These are phyloP conservation scores for Kernera saxatilis DNA, from an alignment of 345 rosid species.

Conservation along the genomic window DNA sequence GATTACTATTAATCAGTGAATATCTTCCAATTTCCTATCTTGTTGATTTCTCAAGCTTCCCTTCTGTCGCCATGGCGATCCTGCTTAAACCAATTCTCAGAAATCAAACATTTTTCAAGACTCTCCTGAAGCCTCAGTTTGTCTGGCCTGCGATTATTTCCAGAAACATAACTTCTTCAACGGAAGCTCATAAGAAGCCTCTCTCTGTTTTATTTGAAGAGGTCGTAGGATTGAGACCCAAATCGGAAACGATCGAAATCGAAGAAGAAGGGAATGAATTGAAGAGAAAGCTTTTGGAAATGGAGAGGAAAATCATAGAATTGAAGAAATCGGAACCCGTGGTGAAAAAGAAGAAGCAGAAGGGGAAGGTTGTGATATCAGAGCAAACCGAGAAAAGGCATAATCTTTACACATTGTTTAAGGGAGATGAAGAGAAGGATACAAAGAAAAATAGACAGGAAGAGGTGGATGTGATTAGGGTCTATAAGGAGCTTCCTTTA, in stretches of 20 bases:
- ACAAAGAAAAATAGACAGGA: neutral
- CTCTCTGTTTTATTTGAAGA: conserved; percentile 47
- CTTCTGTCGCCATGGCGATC: conserved; percentile 20
- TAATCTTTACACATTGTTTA: conserved; percentile 27
- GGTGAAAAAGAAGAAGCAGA: conserved; percentile 5
- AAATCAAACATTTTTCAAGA: conserved; percentile 24
- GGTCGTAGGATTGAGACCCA: conserved; percentile 44
- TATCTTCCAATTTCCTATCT: neutral
- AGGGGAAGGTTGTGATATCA: neutral
- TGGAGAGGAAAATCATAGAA: conserved; percentile 41
- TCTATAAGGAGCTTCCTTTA: conserved; percentile 49
- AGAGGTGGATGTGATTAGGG: conserved; percentile 13
- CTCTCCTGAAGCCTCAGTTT: conserved; percentile 13
- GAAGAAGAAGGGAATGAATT: conserved; percentile 29
- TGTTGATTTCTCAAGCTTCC: neutral
- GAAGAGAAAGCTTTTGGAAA: conserved; percentile 33
- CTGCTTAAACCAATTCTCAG: conserved; percentile 23
- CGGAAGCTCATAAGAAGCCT: conserved; percentile 31
- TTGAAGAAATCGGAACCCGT: conserved; percentile 30
- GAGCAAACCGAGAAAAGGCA: conserved; percentile 8
- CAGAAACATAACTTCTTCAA: conserved; percentile 17
- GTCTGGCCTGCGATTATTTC: conserved; percentile 1
- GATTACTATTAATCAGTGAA: neutral
- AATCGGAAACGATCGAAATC: conserved; percentile 18
- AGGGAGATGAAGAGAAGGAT: neutral